Base-by-base conservation (phyloP, 176 grass and related monocot genomes). In the Triticum urartu region DNA sequence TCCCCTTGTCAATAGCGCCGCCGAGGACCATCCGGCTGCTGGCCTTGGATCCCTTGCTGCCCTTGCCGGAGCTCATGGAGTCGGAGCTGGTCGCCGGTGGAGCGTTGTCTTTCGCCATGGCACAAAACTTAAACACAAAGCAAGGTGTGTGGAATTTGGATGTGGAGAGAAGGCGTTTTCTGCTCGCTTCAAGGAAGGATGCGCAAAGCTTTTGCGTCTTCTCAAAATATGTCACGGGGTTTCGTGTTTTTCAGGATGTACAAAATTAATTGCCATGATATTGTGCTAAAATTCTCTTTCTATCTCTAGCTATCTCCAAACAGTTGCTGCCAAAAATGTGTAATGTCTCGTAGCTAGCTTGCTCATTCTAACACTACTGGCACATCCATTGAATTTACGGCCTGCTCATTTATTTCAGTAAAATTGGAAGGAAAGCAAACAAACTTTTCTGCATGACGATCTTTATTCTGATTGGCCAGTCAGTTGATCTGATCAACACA, bases 41-140 rank as follows among this genome's bases (percentile, higher is more conserved):
- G 34, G 15, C 9, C 7, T 20, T 32, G 59, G 82, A 52, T 12
- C 24, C 25, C 24, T 9, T 71, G 77, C 4, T 21, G 43, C 42
- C 61, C 64, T 84, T 15, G 22, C 17, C 34, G 20, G 77, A 24
- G 14, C 78, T 64, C 69, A 69, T 80, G 83, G 77, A 42, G 76
- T 20, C 20, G 45, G 47, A 24, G 38, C 43, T 4, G 22, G 35
- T 21, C 9, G 26, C 26, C 58, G 47, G 60, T 1, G 12, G 68
- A 1, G 20, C 3, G 68, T 22, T 10, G 5, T 64, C 39, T 28
- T 72, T 26, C 20, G 72, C 52, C 89, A 87, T 83, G 89, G 21
- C 39, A 52, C 6, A 9, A 20, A 54, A 54, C 73, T 54, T 17
- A 28, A 48, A 42, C 38, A 76, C 38, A 13, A 5, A 73, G 70